phyloP scores from a whole-genome alignment of 176 grass and related monocot genomes.

The Otatea glauca region DNA sequence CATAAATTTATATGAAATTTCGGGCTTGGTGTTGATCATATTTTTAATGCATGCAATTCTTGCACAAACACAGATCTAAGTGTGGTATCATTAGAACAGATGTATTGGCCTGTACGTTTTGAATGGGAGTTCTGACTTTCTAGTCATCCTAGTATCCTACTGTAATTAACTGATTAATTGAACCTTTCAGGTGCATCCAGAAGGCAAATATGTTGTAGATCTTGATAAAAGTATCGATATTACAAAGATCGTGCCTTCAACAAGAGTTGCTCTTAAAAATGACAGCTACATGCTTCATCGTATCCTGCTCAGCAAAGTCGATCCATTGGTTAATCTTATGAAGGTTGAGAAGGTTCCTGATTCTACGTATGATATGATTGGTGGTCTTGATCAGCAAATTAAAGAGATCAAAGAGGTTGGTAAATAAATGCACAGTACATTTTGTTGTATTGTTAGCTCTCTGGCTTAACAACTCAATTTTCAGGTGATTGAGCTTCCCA shows the following conservation, averaged over 20 bases:
- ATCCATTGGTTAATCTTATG: constrained; percentile 95
- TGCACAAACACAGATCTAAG: not conserved
- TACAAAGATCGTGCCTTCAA: constrained; percentile 80
- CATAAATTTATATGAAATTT: not conserved
- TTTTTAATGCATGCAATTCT: not conserved
- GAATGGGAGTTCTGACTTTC: not conserved
- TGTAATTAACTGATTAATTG: constrained; percentile 26
- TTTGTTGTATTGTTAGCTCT: not conserved
- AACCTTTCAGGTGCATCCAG: constrained; percentile 75
- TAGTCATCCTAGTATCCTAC: not conserved
- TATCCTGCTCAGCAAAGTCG: constrained; percentile 88
- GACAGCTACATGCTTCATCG: constrained; percentile 89
- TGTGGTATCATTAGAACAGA: not conserved
- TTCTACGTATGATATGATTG: constrained; percentile 99
- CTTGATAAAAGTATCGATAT: constrained; percentile 91
- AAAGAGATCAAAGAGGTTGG: constrained; percentile 97
- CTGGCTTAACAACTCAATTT: constrained; percentile 31
- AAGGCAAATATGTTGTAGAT: constrained; percentile 92
- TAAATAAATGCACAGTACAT: not conserved
- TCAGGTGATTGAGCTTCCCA: constrained; percentile 98
- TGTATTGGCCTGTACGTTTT: not conserved
- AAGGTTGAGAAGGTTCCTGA: constrained; percentile 99
- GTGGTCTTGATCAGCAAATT: constrained; percentile 95
- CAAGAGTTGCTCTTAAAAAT: constrained; percentile 84
- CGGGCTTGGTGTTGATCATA: not conserved